A percentile compares a stretch with the other conserved stretches of the same genome.
Evolutionary conservation across 495 filamentous ascomycete genomes (phyloP).

Genomic region (Hypoxylon fuscum): DNA sequence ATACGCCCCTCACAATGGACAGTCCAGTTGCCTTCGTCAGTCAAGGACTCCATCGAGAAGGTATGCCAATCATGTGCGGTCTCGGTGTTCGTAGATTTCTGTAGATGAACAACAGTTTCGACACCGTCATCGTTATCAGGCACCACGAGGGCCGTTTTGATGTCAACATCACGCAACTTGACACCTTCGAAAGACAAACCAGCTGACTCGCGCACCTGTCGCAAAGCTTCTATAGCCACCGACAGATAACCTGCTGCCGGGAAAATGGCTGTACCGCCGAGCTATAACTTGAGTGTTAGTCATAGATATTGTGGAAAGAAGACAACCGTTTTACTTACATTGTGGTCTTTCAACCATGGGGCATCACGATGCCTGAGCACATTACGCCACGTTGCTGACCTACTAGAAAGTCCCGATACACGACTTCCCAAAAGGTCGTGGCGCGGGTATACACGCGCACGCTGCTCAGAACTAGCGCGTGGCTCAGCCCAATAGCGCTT

Average conservation of each 20-base stretch:
- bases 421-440: conserved; percentile 57
- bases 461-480: conserved; percentile 42
- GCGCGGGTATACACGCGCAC: conserved; percentile 35
- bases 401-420: conserved; percentile 37
- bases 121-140: conserved; percentile 42
- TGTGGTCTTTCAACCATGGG: conserved; percentile 59
- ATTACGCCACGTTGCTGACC: conserved; percentile 53
- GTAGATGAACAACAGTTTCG: conserved; percentile 36
- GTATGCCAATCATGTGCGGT: conserved; percentile 16
- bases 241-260: conserved; percentile 59
- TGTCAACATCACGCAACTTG: conserved; percentile 50
- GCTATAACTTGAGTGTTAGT: conserved; percentile 7
- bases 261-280: conserved; percentile 53
- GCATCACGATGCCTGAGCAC: conserved; percentile 46
- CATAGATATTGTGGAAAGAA: no score
- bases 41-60: conserved; percentile 30
- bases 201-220: conserved; percentile 30
- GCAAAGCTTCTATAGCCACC: conserved; percentile 54
- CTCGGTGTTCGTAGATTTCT: conserved; percentile 10
- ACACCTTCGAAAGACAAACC: conserved; percentile 20
- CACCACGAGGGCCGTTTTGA: conserved; percentile 51
- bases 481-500: conserved; percentile 52
- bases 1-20: conserved; percentile 32
- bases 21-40: conserved; percentile 23
- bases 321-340: conserved; percentile 32